A percentile compares a stretch with the other conserved stretches of the same genome.
These are phyloP conservation scores for Pseudoneurospora amorphoporcata DNA, from an alignment of 495 filamentous ascomycete genomes.

Conservation along the genomic window DNA sequence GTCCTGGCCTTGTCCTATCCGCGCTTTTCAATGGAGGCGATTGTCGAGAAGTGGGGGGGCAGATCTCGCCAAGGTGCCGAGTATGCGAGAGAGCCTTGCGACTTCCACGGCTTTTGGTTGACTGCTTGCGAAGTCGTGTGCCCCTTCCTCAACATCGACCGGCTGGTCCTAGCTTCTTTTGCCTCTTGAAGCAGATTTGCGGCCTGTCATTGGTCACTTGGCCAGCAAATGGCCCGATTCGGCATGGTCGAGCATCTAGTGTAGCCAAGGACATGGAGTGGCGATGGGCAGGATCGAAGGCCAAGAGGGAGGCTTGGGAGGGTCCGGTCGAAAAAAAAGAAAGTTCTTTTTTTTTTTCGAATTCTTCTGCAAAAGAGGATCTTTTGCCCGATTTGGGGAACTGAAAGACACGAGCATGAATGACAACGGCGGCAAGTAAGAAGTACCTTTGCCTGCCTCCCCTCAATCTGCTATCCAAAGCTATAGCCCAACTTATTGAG, in stretches of 20 bases:
- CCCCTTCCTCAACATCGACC: neutral
- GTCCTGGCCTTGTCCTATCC: neutral
- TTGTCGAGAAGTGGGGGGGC: neutral
- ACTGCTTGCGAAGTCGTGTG: neutral
- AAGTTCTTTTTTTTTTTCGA: neutral
- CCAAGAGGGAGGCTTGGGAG: neutral
- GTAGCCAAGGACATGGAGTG: neutral
- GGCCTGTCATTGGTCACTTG: neutral
- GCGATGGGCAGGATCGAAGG: neutral
- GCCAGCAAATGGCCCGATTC: neutral
- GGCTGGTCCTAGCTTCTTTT: neutral
- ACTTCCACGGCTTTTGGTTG: neutral
- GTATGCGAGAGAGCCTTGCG: neutral
- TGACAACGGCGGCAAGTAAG: neutral
- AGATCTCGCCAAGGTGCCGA: neutral
- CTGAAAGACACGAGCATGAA: neutral
- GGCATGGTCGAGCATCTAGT: neutral
- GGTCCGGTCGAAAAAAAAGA: neutral
- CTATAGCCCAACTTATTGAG: neutral
- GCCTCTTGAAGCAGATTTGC: neutral
- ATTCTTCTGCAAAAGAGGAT: neutral
- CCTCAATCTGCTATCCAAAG: neutral
- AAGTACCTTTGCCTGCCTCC: neutral
- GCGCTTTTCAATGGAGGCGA: neutral
- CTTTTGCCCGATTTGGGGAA: neutral